Evolutionary conservation across 164 flowering plant genomes (phyloP), one percentile per base, ranked within the genome.

Genomic region (Aristolochia californica): DNA sequence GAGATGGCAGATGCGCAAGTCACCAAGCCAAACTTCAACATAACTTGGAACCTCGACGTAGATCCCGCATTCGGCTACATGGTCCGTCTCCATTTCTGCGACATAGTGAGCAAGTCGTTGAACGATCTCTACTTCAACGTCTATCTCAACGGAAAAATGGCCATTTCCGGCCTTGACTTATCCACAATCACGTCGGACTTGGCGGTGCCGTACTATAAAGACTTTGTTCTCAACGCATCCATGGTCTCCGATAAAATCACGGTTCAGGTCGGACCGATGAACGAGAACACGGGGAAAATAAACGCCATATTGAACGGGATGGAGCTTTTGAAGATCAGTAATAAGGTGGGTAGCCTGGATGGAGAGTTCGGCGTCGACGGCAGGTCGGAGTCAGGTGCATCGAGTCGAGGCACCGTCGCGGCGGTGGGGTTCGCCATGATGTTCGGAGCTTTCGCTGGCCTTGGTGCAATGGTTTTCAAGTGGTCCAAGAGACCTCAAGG

Each of bases 401-500:
- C 72, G 0, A 53, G 34, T 40, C 70, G 70, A 0, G 68, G 68
- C 12, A 63, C 82, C 0, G 87, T 85, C 23, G 91, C 81, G 0
- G 83, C 81, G 0, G 87, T 80, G n/a, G 91, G 91, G 21, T 83
- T 87, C 24, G 87, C 73, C 0, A 76, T 87, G 96, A 81, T 80
- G 88, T 83, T 84, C 58, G 91, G 91, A 0, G 95, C 91, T 5
- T 83, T 85, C 56, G 84, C 76, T 21, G 95, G 95, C 5, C 74
- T 87, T 15, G 89, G 91, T 1, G 87, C 87, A 11, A 81, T 87
- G 89, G 91, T 84, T 52, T 45, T 75, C 17, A 84, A 76, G 66
- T 72, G 83, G 80, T 64, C 68, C 26, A 80, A 57, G 62, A 67
- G 76, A 55, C 84, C 84, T 34, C 71, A 62, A 4, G 85, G 69